Percentiles rank a stretch among this genome's conserved stretches.
These are phyloP conservation scores for Chlorella sp. DNA, from an alignment of 139 green algal species.

Conservation along the genomic window DNA sequence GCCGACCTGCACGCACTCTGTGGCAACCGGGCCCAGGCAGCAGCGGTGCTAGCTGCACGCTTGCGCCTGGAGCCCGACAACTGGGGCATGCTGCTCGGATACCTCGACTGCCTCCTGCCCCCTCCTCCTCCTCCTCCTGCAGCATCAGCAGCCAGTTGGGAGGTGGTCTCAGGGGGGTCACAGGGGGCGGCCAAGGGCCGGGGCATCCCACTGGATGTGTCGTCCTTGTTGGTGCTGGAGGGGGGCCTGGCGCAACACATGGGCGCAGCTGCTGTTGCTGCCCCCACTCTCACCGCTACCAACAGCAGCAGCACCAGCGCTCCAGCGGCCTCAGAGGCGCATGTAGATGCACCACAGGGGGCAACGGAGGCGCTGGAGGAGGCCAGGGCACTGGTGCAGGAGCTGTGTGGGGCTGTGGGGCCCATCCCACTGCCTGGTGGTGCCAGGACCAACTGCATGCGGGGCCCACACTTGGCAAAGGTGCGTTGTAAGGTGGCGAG, in stretches of 20 bases:
- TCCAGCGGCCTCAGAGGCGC: too few species aligned
- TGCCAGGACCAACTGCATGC: not conserved
- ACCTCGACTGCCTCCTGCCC: conserved; percentile 52
- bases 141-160: too few species aligned
- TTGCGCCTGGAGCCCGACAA: conserved; percentile 45
- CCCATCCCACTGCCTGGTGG: not conserved
- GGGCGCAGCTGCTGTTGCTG: too few species aligned
- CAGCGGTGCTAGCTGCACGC: conserved; percentile 23
- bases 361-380: too few species aligned
- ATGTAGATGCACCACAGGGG: too few species aligned
- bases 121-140: not conserved
- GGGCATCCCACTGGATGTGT: not conserved
- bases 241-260: not conserved
- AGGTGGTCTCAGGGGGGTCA: too few species aligned
- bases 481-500: too few species aligned
- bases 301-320: too few species aligned
- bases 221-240: not conserved
- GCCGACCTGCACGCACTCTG: conserved; percentile 31
- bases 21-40: conserved; percentile 34
- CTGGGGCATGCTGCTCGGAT: conserved; percentile 44
- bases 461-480: not conserved
- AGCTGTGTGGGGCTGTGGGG: not conserved
- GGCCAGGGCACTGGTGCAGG: too few species aligned
- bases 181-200: too few species aligned
- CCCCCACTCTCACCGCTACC: too few species aligned